A percentile compares a stretch with the other conserved stretches of the same genome.
phyloP scores from a whole-genome alignment of 768 basidiomycete genomes.

The Tephrocybe sp. region DNA sequence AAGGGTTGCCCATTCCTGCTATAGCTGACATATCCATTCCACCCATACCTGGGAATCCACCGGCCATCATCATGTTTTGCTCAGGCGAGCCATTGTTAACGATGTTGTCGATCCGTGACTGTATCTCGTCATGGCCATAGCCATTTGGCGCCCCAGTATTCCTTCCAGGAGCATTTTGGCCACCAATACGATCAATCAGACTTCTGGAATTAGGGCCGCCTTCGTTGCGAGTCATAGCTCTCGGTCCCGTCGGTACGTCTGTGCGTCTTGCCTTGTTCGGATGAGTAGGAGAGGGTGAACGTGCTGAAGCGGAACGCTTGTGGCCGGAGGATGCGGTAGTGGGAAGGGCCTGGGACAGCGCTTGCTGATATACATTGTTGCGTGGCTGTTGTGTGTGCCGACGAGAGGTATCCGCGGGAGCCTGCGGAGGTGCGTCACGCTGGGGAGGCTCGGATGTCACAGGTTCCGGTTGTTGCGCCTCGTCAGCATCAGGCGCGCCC shows the following conservation, averaged over 20 bases:
- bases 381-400: constrained; percentile 51
- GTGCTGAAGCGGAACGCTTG: constrained; percentile 65
- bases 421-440: constrained; percentile 30
- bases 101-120: constrained; percentile 78
- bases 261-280: constrained; percentile 73
- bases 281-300: constrained; percentile 65
- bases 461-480: constrained; percentile 36
- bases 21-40: constrained; percentile 68
- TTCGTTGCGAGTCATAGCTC: constrained; percentile 69
- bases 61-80: constrained; percentile 56
- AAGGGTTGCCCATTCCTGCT: constrained; percentile 60
- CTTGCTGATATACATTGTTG: constrained; percentile 69
- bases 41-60: constrained; percentile 43
- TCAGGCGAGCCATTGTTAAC: constrained; percentile 52
- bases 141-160: constrained; percentile 34
- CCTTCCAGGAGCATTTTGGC: constrained; percentile 38
- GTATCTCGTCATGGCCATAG: constrained; percentile 65
- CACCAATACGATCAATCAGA: constrained; percentile 82
- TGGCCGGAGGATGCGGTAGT: constrained; percentile 48
- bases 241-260: constrained; percentile 81
- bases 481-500: constrained; percentile 56
- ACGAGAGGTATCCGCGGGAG: constrained; percentile 39
- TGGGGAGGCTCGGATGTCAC: constrained; percentile 33
- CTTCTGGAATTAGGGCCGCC: constrained; percentile 50
- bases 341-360: constrained; percentile 63